Evolutionary conservation across 2,329 filamentous ascomycete species (phyloP), one percentile per base, ranked within the genome.

Genomic region (Cladosporium oxysporum): DNA sequence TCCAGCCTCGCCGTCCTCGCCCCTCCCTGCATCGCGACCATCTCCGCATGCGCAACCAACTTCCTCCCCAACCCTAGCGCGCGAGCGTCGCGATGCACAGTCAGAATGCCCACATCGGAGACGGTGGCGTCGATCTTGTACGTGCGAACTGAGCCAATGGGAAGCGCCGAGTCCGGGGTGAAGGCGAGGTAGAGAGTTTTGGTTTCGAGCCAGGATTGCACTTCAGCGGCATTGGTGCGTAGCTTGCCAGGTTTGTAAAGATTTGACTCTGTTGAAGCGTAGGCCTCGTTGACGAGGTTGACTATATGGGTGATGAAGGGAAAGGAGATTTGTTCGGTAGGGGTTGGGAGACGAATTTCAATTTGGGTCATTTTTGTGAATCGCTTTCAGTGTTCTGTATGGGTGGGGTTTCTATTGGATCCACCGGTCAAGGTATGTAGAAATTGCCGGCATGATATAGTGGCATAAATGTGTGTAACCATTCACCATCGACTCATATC

Each of bases 321-420:
- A 2, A 12, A 21, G 57, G 41, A 18, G 33, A n/a, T n/a, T n/a
- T 29, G 37, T 59, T 59, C 57, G 5, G 5, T 5, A 23, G 57
- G 57, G 18, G 55, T 59, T 28, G 57, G 57, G 35, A 59, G 57
- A 37, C 57, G 57, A 35, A 59, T 59, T 47, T 59, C 23, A 35
- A 59, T 47, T 28, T 14, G 49, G 23, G 14, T 2, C n/a, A 18
- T 31, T 21, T 29, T 55, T n/a, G 23, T 53, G 3, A 29, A 8
- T 21, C 10, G 21, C 3, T 11, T 47, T 8, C 11, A 14, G 3
- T 44, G 7, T 2, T 44, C 21, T 6, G 18, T 21, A 3, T 21
- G 7, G 18, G 7, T 6, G 0, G 41, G 7, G 8, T 44, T 21
- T 8, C 14, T 21, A 14, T 3, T n/a, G 41, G 41, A 2, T 44